Evolutionary conservation across 140 eudicot species (phyloP), one percentile per base, ranked within the genome.

Genomic region (Ambrosia hybrid): DNA sequence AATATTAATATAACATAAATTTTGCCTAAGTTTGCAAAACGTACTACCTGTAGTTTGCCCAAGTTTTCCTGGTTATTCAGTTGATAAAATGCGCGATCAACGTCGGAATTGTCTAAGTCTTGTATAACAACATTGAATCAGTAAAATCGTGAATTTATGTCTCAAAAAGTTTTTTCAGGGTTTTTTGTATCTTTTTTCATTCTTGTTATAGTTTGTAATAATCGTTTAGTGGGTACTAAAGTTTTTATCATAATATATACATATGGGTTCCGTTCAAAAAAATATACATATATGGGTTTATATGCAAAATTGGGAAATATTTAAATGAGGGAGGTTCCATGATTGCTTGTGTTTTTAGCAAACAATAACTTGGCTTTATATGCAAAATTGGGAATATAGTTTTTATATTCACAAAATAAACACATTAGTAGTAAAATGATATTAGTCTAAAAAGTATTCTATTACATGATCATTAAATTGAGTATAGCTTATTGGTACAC

Each of bases 351-450:
- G 51, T 65, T 7, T 13, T 41, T 14, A 57, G 62, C 51, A 68
- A 33, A 51, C n/a, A 51, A 13, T n/a, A 51, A 52, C 15, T 68
- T 68, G 56, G 57, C 43, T 71, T 71, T 10, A n/a, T 64, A 64
- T 64, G 14, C 33, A 64, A 39, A 39, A 5, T n/a, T 6, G 69
- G 69, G 34, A 5, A 43, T 43, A 43, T 64, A 39, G 67, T 34
- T 43, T 43, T 43, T 59, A 30, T 59, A 45, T 59, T 59, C 43
- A 59, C 8, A 59, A 8, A 7, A 59, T 33, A 59, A 60, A 33
- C 8, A 60, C 66, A 60, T 61, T 61, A 70, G 55, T 70, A 38
- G 38, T 70, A 39, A 37, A 11, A 70, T 51, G 39, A 30, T 68
- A 13, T 70, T 36, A 16, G 15, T 55, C 9, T 55, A 38, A 8